These are phyloP conservation scores for Xylaria sp. DNA, from an alignment of 2,329 filamentous ascomycete species.

Conservation along the genomic window DNA sequence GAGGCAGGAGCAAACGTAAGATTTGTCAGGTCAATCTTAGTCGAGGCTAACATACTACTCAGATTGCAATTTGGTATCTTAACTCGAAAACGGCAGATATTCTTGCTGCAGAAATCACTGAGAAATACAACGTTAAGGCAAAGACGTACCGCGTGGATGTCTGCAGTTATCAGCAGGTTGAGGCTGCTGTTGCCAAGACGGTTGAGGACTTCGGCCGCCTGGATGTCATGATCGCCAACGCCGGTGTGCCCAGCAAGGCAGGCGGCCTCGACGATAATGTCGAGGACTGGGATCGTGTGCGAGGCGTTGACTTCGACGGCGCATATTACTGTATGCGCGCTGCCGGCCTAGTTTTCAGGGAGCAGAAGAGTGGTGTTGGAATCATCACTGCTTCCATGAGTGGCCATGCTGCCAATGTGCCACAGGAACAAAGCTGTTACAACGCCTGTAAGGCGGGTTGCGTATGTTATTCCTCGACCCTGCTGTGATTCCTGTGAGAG, in stretches of 20 bases:
- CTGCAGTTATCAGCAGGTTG: slow-evolving; percentile 42
- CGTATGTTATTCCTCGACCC: slow-evolving; percentile 25
- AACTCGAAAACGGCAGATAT: slow-evolving; percentile 34
- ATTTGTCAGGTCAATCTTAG: neutral
- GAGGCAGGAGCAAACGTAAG: slow-evolving; percentile 51
- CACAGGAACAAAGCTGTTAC: slow-evolving; percentile 45
- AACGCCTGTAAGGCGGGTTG: slow-evolving; percentile 35
- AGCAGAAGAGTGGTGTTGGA: slow-evolving; percentile 50
- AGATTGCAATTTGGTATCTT: slow-evolving; percentile 44
- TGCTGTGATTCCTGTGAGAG: neutral
- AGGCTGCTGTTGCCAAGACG: slow-evolving; percentile 47
- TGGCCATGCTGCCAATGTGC: slow-evolving; percentile 46
- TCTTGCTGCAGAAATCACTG: slow-evolving; percentile 33
- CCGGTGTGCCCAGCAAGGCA: slow-evolving; percentile 50
- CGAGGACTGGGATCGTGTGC: slow-evolving; percentile 49
- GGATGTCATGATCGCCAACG: slow-evolving; percentile 53
- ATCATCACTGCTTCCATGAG: slow-evolving; percentile 53
- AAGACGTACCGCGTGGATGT: slow-evolving; percentile 39
- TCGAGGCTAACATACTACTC: neutral
- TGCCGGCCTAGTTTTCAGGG: slow-evolving; percentile 50
- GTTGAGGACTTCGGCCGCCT: slow-evolving; percentile 50
- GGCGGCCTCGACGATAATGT: slow-evolving; percentile 49
- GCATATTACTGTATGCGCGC: slow-evolving; percentile 51
- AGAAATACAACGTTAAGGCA: slow-evolving; percentile 38
- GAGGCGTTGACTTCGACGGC: slow-evolving; percentile 50